Base-by-base conservation (phyloP, 805 yeast genomes). In the Cyberlindnera americana region DNA sequence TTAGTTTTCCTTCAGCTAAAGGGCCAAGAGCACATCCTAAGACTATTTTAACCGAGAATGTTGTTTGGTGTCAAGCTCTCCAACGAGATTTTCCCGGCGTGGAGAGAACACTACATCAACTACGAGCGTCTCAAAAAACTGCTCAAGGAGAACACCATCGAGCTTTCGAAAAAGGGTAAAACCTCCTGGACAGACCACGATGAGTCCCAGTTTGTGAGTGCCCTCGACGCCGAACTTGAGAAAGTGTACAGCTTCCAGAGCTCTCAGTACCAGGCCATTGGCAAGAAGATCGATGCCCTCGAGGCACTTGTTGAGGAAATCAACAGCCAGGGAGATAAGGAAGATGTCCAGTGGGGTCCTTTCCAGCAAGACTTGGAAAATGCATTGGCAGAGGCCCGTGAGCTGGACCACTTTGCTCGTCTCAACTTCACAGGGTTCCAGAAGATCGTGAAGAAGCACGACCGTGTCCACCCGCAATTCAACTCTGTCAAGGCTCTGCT, bases 401-500 rank as follows among this genome's bases (percentile, higher is more conserved):
- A 87, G 55, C 69, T 93, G 52, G 96, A 90, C 60, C 86, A 79
- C 58, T 93, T 93, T 66, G 83, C 95, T 29, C 75, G 99, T 55
- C 65, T 91, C 51, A 93, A 93, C 65, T 93, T 83, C 67, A 91
- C 99, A 12, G 99, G 97, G 1, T 91, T 93, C 66, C 75, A 81
- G 54, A 93, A 93, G 60, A 87, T 93, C 52, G 97, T 90, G 49
- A 90, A 91, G 67, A 91, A 91, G 65, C 99, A 93, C 59, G 98
- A 93, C 65, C 78, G 96, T 38, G 62, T 91, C 48, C 97, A 90
- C 63, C 75, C 89, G 23, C 73, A 78, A 48, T 93, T 83, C 62
- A 66, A 63, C 13, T 83, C 93, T n/a, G 97, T 91, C 18, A 83
- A 79, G 60, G 95, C 98, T 0, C 66, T 93, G 52, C 69, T 93